Conservation (phyloP, 257 asterid species). For the Jacaranda copaia region DNA sequence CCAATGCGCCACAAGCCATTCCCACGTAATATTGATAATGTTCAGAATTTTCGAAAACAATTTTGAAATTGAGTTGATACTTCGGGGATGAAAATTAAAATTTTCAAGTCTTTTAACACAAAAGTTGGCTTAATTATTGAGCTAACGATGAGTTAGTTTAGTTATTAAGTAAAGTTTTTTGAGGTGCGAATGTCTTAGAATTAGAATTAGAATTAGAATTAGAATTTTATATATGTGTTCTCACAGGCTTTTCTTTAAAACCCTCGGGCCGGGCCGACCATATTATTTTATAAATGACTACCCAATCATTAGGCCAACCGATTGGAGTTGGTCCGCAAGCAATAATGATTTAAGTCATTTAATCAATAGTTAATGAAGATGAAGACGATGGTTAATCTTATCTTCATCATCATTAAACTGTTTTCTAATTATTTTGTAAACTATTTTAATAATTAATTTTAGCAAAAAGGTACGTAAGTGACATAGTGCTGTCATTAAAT, state of each 20-base stretch:
- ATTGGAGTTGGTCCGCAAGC: conserved; percentile 8
- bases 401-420: background rate
- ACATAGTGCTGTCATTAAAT: background rate
- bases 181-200: too few species aligned
- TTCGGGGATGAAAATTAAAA: too few species aligned
- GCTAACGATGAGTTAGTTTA: too few species aligned
- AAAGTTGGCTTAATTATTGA: too few species aligned
- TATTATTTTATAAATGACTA: conserved; percentile 10
- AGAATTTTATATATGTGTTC: too few species aligned
- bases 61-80: too few species aligned
- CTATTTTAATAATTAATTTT: background rate
- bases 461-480: background rate
- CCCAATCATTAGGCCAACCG: conserved; percentile 4
- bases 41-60: too few species aligned
- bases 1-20: too few species aligned
- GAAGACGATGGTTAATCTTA: background rate
- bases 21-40: too few species aligned
- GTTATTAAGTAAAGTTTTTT: too few species aligned
- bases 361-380: background rate
- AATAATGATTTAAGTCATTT: background rate
- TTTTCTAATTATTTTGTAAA: background rate
- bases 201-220: too few species aligned
- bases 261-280: conserved; percentile 18
- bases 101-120: too few species aligned
- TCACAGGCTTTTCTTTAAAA: background rate